Conservation (phyloP, 208 protist genomes). For the Leishmania lainsoni region DNA sequence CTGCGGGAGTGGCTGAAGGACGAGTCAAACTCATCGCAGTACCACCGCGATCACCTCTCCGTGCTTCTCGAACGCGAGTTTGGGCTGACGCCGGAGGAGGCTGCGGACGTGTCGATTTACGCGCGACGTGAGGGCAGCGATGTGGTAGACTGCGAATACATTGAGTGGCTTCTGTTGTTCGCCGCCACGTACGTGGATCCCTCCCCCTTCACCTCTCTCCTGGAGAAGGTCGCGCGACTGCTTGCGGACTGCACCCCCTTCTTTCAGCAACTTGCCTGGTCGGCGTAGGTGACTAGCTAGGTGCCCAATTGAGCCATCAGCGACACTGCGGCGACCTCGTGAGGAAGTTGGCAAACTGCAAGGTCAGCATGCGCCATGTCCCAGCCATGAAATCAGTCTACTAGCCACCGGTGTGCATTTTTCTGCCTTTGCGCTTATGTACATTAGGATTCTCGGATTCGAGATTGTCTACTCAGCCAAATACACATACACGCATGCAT, state of each 20-base stretch:
- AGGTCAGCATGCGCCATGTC: not conserved
- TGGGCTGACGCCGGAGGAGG: conserved; percentile 41
- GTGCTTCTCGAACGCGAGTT: conserved; percentile 49
- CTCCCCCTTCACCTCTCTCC: conserved; percentile 60
- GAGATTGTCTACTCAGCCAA: not conserved
- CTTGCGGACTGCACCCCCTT: conserved; percentile 39
- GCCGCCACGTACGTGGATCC: conserved; percentile 58
- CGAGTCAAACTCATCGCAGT: conserved; percentile 32
- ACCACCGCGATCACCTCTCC: conserved; percentile 41
- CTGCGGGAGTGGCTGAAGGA: conserved; percentile 57
- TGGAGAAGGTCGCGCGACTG: conserved; percentile 61
- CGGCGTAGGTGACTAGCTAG: not conserved
- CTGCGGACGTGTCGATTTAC: conserved; percentile 43
- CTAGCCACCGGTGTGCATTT: not conserved
- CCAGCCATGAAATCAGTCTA: not conserved
- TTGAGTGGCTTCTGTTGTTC: conserved; percentile 62
- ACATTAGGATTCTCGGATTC: not conserved
- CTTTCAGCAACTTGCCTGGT: conserved; percentile 18
- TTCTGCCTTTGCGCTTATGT: conserved; percentile 17
- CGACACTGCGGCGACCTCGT: not conserved
- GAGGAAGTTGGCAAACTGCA: not conserved
- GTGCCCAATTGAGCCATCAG: not conserved
- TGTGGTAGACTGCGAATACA: conserved; percentile 45
- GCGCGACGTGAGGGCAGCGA: conserved; percentile 27
- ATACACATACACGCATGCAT: conserved; percentile 3